Evolutionary conservation across 2,329 filamentous ascomycete species (phyloP), one percentile per base, ranked within the genome.

Genomic region (Colletotrichum lindemuthianum): DNA sequence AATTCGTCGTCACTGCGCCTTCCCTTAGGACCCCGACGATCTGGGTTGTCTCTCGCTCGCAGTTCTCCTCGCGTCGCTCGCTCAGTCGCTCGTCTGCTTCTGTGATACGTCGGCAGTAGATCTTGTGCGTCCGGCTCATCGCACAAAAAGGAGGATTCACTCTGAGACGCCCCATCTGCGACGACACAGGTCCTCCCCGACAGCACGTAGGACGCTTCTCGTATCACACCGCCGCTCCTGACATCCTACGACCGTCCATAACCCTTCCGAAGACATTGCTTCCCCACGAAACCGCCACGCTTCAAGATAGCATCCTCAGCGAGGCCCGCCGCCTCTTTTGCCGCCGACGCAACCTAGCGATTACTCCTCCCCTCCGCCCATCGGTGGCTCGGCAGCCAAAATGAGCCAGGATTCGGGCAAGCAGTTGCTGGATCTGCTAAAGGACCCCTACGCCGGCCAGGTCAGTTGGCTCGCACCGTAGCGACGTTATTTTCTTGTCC

Each of bases 391-490:
- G 40, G 51, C 37, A 49, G 48, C 11, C 53, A 59, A 52, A 43
- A 66, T 66, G 63, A 66, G 59, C n/a, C 37, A 37, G 16, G 76
- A 79, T 60, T 69, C 77, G 2, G 80, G 76, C 36, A 67, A 81
- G 50, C 75, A 85, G 72, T 74, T 86, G 58, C 74, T 86, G 40
- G 72, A 82, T 3, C 73, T 87, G 50, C 73, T 87, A 11, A 74
- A 81, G 63, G 77, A 85, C 65, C 85, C 85, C 9, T 87, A 86
- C 69, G 77, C 77, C 54, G 76, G 77, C 58, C 75, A 78, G 72
- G 83, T 85, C 77, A 72, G 74, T 43, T 43, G 15, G 3, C 5
- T 34, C n/a, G 7, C 2, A 13, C 12, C 1, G 10, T n/a, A 2
- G 1, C 16, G 12, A 4, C 34, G 6, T 15, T 13, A 13, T 24